Conservation (phyloP, 225 moss, liverwort and hornwort species). For the Straminergon stramineum region DNA sequence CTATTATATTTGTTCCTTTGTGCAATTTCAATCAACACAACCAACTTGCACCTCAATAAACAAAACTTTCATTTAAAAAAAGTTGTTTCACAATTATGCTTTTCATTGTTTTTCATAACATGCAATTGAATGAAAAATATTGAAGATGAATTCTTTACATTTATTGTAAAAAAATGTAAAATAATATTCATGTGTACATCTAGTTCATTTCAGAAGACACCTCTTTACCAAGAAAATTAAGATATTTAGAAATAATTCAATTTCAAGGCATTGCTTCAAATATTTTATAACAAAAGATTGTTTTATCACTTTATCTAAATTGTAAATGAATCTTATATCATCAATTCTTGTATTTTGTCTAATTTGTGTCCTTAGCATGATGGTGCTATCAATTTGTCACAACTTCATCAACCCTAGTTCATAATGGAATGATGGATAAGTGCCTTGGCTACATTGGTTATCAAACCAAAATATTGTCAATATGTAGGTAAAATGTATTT, state of each 20-base stretch:
- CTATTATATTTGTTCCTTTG: not conserved
- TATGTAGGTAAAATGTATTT: not conserved
- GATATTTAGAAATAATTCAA: not conserved
- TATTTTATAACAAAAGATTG: not conserved
- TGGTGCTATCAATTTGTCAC: not conserved
- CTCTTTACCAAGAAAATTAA: fast-evolving
- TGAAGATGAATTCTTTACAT: not conserved
- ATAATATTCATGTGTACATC: not conserved
- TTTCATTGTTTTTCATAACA: not conserved
- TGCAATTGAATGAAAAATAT: not conserved
- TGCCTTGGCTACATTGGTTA: too few species aligned
- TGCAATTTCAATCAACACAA: not conserved
- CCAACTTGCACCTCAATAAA: not conserved
- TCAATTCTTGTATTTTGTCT: not conserved
- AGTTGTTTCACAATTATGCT: not conserved
- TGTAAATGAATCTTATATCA: not conserved
- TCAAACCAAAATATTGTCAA: not conserved
- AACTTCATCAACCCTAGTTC: not conserved
- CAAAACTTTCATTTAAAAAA: not conserved
- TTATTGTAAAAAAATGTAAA: not conserved
- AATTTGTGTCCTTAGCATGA: not conserved
- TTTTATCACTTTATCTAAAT: not conserved
- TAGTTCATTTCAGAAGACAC: not conserved
- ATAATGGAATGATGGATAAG: fast-evolving
- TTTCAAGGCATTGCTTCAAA: not conserved